These are phyloP conservation scores for Jamesozyma spencerorum DNA, from an alignment of 805 yeast species.

Conservation along the genomic window DNA sequence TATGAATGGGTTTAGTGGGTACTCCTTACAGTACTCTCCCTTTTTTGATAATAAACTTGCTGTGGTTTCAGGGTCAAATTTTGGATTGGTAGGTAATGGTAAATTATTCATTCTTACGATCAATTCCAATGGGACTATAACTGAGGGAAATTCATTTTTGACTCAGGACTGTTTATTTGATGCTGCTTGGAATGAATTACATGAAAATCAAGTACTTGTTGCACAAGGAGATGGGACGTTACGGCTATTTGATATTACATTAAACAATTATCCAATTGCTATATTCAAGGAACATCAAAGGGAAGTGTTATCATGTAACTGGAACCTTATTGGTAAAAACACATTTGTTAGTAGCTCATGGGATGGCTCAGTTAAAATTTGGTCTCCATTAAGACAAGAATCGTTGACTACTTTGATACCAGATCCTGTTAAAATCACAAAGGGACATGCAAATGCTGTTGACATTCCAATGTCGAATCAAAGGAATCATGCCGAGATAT, in stretches of 20 bases:
- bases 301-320: slow-evolving; percentile 65
- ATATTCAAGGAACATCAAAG: slow-evolving; percentile 68
- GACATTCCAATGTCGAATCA: slow-evolving; percentile 29
- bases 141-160: slow-evolving; percentile 52
- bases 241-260: slow-evolving; percentile 67
- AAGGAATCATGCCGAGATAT: slow-evolving; percentile 19
- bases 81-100: slow-evolving; percentile 92
- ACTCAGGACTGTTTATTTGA: slow-evolving; percentile 93
- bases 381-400: slow-evolving; percentile 55
- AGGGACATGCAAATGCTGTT: slow-evolving; percentile 5
- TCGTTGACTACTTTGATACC: slow-evolving; percentile 50
- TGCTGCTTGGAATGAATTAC: slow-evolving; percentile 80
- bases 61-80: slow-evolving; percentile 85
- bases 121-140: slow-evolving; percentile 52
- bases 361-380: slow-evolving; percentile 82
- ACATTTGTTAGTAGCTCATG: slow-evolving; percentile 74
- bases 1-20: slow-evolving; percentile 78
- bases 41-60: slow-evolving; percentile 84
- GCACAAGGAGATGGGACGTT: slow-evolving; percentile 90
- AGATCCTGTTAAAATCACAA: slow-evolving; percentile 23
- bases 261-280: slow-evolving; percentile 60
- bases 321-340: slow-evolving; percentile 63
- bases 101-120: slow-evolving; percentile 63
- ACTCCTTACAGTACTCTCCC: slow-evolving; percentile 83
- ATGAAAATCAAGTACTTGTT: slow-evolving; percentile 74